Evolutionary conservation across 768 basidiomycete genomes (phyloP).

Genomic region (Xerocomus spinulosus): DNA sequence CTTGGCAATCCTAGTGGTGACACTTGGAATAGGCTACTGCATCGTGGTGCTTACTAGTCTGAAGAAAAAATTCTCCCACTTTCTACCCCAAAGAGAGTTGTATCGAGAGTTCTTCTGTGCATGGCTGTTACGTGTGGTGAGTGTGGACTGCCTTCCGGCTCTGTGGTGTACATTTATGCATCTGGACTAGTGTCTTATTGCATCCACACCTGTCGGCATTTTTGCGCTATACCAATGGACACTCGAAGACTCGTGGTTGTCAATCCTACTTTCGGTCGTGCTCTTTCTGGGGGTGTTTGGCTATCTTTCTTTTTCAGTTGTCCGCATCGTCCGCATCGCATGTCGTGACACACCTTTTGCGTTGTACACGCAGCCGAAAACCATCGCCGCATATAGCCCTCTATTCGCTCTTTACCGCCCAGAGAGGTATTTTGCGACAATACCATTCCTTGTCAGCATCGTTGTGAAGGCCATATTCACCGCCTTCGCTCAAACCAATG

Average conservation of each 20-base stretch:
- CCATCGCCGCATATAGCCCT: slow-evolving; percentile 47
- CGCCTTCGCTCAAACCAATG: slow-evolving; percentile 56
- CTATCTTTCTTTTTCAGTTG: slow-evolving; percentile 45
- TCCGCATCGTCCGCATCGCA: slow-evolving; percentile 47
- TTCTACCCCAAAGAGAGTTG: slow-evolving; percentile 21
- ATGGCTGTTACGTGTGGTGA: slow-evolving; percentile 67
- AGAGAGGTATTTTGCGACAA: slow-evolving; percentile 64
- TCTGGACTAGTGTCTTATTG: slow-evolving; percentile 49
- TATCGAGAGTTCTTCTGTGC: slow-evolving; percentile 49
- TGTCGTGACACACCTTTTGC: slow-evolving; percentile 36
- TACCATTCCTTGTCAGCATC: slow-evolving; percentile 50
- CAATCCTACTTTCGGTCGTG: slow-evolving; percentile 74
- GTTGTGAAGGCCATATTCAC: slow-evolving; percentile 72
- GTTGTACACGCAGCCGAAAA: slow-evolving; percentile 33
- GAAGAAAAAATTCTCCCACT: slow-evolving; percentile 15
- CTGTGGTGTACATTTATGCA: slow-evolving; percentile 1
- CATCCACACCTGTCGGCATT: slow-evolving; percentile 63
- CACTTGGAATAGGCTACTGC: slow-evolving; percentile 51
- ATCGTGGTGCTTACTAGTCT: slow-evolving; percentile 30
- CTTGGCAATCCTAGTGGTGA: slow-evolving; percentile 50
- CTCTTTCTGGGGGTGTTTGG: slow-evolving; percentile 50
- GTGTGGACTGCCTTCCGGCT: slow-evolving; percentile 20
- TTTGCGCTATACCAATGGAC: slow-evolving; percentile 92
- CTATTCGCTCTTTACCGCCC: slow-evolving; percentile 64
- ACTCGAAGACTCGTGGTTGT: slow-evolving; percentile 81